Evolutionary conservation across 805 yeast genomes (phyloP), one percentile per base, ranked within the genome.

Genomic region (Starmerella apicola): DNA sequence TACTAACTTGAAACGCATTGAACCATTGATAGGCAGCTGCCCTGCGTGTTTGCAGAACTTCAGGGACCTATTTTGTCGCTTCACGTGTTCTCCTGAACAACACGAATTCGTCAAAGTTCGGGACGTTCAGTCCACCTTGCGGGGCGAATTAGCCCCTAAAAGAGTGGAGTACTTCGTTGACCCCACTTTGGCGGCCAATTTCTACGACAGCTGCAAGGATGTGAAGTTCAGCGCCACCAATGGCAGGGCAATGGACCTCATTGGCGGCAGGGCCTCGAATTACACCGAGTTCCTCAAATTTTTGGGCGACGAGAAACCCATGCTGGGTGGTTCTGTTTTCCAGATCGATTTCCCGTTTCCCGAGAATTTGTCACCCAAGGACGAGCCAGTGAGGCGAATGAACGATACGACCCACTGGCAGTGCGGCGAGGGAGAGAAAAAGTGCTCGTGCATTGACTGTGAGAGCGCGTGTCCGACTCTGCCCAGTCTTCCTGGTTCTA

Each of bases 251-350:
- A 85, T 88, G 96, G 97, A 88, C 56, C 67, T 88, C 30, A 78
- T 88, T 31, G 98, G 98, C 6, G 98, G 98, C n/a, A 97, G 97
- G 1, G 96, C 97, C 2, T 70, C 67, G 39, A 72, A 76, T 51
- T 81, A 74, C 57, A 51, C 65, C 24, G 74, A 74, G 39, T 88
- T 88, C 55, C 63, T 88, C 49, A 81, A 85, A 60, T 91, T 88
- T 54, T 60, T 91, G 37, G 97, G 97, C 10, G 97, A 88, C 56
- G 93, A 84, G 51, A 86, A 88, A 58, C 97, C 97, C 0, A 50
- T 83, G 51, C 65, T 88, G 3, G 96, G 97, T 1, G 98, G 98
- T 0, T 83, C 95, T 0, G 96, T 96, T 0, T 84, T 88, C 57
- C 97, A 88, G 57, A 86, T 88, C 45, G 79, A 85, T 56, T 85